Base-by-base conservation (phyloP, 345 rosid species). In the Crucihimalaya himalaica region DNA sequence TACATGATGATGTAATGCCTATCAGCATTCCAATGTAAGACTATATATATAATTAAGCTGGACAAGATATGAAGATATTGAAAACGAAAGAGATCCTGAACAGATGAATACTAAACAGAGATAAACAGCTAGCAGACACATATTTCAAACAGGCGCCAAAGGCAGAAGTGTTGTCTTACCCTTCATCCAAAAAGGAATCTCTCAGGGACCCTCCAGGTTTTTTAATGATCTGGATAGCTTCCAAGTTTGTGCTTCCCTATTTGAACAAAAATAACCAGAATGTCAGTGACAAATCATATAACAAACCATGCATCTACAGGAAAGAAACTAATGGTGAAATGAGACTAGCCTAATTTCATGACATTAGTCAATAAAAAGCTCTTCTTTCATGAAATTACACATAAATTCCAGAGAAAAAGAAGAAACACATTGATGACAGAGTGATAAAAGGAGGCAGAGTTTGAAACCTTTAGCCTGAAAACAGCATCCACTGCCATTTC, bases 101-200 rank as follows among this genome's bases (percentile, higher is more conserved):
- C 34, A 63, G 28, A 68, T 20, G 63, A 29, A 18, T 29, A 35
- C 42, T 14, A 48, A 14, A 57, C 23, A 20, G 20, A 67, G 34
- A 68, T 28, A 35, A 19, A 12, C 27, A 34, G 40, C 23, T 6
- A 11, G 6, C 2, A 15, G 37, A 63, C 23, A 63, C 8, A 70
- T 18, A 31, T n/a, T 50, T 5, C 15, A 3, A 53, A 21, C 43
- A 63, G 69, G 6, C 11, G 21, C 18, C 11, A 52, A 39, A 25
- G 20, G 43, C n/a, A 51, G 5, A 71, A 40, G 57, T 70, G 51
- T 8, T 54, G 32, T 56, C 86, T 78, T 78, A 92, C 99, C 99
- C 99, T 86, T 95, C 99, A 88, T 95, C 99, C 72, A 95, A 83
- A 82, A 95, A 95, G 13, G 99, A 95, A 84, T 95, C 99, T 70